Base-by-base conservation (phyloP, 805 yeast genomes). In the Nakazawaea anatomiae region DNA sequence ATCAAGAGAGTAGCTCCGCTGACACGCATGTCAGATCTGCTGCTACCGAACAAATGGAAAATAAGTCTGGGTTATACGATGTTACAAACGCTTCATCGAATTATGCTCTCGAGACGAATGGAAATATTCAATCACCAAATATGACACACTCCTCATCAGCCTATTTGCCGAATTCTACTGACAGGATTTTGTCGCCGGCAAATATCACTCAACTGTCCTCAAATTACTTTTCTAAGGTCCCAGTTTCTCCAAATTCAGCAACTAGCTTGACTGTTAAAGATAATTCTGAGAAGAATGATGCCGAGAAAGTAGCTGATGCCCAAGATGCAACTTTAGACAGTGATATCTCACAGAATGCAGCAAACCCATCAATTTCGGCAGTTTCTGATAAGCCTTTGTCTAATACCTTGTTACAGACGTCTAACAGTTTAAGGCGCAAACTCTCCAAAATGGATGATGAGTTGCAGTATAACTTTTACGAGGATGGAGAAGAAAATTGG, bases 401-500 rank as follows among this genome's bases (percentile, higher is more conserved):
- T 6, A 8, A 6, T 9, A 39, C 25, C 5, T 38, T 35, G 25
- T 32, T 51, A 27, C 50, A 43, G 6, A 51, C 53, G 5, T 45
- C 50, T 5, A 44, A 51, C 18, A 51, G 53, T 46, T 47, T 51
- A 4, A 43, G 47, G 9, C 35, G 43, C 11, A 51, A 43, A 31
- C 32, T 51, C 11, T 46, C 53, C 10, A 42, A 46, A 12, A 36
- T 47, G 40, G 44, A 41, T 31, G 27, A 8, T 5, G 51, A 45
- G 32, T 38, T 48, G 29, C 39, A 48, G 12, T 30, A 31, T 14
- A 39, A 44, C 39, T 51, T 48, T 34, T 55, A 58, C 46, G 53
- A 54, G 6, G 63, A 58, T 49, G 62, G 61, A 11, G 65, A 59
- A 36, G 48, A 57, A 10, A 64, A 66, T 49, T 66, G 70, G 69